These are phyloP conservation scores for Penicillium bialowiezense DNA, from an alignment of 495 filamentous ascomycete species.

Conservation along the genomic window DNA sequence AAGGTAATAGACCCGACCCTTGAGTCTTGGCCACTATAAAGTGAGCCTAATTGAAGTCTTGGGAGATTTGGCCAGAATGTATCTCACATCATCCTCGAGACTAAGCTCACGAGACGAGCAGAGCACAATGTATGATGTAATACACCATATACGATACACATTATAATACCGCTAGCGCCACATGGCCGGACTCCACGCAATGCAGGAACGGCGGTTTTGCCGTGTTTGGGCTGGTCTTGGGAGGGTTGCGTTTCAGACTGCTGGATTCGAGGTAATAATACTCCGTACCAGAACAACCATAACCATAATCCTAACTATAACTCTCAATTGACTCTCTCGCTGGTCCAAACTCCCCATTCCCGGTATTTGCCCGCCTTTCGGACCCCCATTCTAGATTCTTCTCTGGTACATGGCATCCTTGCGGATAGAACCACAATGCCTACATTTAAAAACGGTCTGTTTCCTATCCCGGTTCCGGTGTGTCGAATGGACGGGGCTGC, in stretches of 20 bases:
- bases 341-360: not conserved
- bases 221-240: slow-evolving; percentile 4
- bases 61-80: not conserved
- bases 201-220: slow-evolving; percentile 16
- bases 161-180: not conserved
- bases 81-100: not conserved
- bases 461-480: not conserved
- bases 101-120: no score
- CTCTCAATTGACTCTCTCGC: not conserved
- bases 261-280: no score
- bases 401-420: no score
- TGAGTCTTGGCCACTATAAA: not conserved
- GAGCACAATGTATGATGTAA: no score
- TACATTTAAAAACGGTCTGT: not conserved
- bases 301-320: no score
- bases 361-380: no score
- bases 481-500: no score
- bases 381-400: slow-evolving; percentile 4
- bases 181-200: not conserved
- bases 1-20: no score
- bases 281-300: no score
- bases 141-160: not conserved
- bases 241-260: not conserved
- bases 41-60: no score
- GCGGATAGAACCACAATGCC: no score